Evolutionary conservation across 192 early-diverging fungal species (phyloP).

Genomic region (Coemansia sp.): DNA sequence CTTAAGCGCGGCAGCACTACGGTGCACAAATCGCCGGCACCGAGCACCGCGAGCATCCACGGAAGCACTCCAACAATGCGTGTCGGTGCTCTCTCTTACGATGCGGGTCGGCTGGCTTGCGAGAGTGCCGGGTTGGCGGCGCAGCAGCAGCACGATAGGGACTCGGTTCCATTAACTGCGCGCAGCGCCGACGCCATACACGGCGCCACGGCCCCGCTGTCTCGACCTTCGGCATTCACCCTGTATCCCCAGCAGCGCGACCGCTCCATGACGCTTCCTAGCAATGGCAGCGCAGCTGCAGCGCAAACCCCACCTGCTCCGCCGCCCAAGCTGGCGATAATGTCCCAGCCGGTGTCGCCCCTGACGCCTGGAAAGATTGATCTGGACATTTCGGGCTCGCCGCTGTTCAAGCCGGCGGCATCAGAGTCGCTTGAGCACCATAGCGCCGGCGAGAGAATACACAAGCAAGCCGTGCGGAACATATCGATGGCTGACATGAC

Average conservation of each 20-base stretch:
- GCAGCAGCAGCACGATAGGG: neutral
- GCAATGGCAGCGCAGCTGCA: constrained; percentile 5
- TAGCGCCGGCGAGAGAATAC: constrained; percentile 35
- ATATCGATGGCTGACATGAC: constrained; percentile 18
- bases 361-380: constrained; percentile 6
- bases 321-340: neutral
- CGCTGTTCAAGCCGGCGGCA: constrained; percentile 22
- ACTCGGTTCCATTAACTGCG: neutral
- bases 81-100: no score
- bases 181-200: constrained; percentile 9
- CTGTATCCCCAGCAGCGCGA: constrained; percentile 19
- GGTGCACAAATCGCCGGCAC: neutral
- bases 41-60: neutral
- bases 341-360: neutral
- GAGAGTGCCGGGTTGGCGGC: neutral
- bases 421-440: neutral
- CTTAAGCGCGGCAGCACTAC: neutral
- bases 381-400: constrained; percentile 23
- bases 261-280: constrained; percentile 39
- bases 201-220: neutral
- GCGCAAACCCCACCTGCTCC: constrained; percentile 5
- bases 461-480: constrained; percentile 38
- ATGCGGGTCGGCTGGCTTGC: neutral
- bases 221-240: neutral
- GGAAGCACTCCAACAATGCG: no score